phyloP scores from a whole-genome alignment of 805 yeast species.

The Hanseniaspora thailandica region DNA sequence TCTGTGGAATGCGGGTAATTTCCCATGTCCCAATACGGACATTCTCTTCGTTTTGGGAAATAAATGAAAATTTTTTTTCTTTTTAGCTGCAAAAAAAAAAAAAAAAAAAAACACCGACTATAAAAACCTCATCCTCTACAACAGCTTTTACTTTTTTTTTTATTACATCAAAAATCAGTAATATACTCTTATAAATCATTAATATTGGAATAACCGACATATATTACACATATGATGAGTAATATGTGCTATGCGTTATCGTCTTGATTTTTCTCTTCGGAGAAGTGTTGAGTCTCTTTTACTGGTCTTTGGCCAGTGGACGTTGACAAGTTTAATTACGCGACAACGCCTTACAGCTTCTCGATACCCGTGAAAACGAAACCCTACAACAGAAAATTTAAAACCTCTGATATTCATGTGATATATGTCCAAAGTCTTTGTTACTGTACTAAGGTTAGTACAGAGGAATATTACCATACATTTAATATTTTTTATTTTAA shows the following conservation, averaged over 20 bases:
- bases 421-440: neutral
- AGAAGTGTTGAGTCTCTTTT: neutral
- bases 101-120: no score
- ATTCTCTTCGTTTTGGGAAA: no score
- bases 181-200: neutral
- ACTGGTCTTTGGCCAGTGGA: neutral
- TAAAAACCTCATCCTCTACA: neutral
- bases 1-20: neutral
- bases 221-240: slow-evolving; percentile 19
- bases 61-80: no score
- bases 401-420: neutral
- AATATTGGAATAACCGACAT: no score
- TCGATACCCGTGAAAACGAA: neutral
- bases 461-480: neutral
- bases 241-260: slow-evolving; percentile 28
- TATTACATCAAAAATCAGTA: neutral
- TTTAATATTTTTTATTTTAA: neutral
- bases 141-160: neutral
- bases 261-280: slow-evolving; percentile 22
- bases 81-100: no score
- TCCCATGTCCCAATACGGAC: neutral
- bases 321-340: slow-evolving; percentile 4
- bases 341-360: neutral
- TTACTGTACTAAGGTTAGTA: neutral
- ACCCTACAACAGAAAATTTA: slow-evolving; percentile 2